Evolutionary conservation across 208 protist genomes (phyloP).

Genomic region (Sergeia podlipaevii): DNA sequence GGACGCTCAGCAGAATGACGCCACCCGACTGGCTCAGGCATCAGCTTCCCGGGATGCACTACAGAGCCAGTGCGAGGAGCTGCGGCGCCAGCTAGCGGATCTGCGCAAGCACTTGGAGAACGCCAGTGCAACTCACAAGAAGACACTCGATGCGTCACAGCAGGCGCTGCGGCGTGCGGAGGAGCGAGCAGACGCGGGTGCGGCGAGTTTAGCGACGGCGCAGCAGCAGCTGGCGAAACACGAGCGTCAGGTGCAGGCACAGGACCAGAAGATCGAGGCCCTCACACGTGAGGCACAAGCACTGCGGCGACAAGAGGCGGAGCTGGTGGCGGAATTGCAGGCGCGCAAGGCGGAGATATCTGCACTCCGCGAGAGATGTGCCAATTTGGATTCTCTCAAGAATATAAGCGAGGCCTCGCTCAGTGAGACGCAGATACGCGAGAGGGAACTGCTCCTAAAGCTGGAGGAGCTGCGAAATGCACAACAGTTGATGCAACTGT

Average conservation of each 20-base stretch:
- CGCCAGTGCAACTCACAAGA: slow-evolving; percentile 26
- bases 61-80: slow-evolving; percentile 20
- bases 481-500: slow-evolving; percentile 85
- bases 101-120: slow-evolving; percentile 28
- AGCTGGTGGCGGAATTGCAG: slow-evolving; percentile 53
- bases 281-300: slow-evolving; percentile 45
- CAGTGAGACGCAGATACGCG: slow-evolving; percentile 58
- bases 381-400: slow-evolving; percentile 81
- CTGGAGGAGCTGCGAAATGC: slow-evolving; percentile 76
- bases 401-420: slow-evolving; percentile 68
- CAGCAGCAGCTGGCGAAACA: slow-evolving; percentile 28
- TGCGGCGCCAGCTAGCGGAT: slow-evolving; percentile 28
- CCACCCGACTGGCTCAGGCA: slow-evolving; percentile 13
- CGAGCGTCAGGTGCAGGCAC: slow-evolving; percentile 33
- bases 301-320: slow-evolving; percentile 40
- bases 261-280: slow-evolving; percentile 23
- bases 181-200: slow-evolving; percentile 29
- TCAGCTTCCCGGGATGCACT: slow-evolving; percentile 21
- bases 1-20: slow-evolving; percentile 11
- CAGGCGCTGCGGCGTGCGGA: slow-evolving; percentile 29
- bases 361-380: slow-evolving; percentile 67
- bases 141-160: slow-evolving; percentile 16
- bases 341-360: slow-evolving; percentile 56
- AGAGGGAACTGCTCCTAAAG: slow-evolving; percentile 65
- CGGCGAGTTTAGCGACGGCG: slow-evolving; percentile 21